Percentiles rank a stretch among this genome's conserved stretches.
These are phyloP conservation scores for Pseudognaphalium luteoalbum DNA, from an alignment of 129 eudicot species.

Conservation along the genomic window DNA sequence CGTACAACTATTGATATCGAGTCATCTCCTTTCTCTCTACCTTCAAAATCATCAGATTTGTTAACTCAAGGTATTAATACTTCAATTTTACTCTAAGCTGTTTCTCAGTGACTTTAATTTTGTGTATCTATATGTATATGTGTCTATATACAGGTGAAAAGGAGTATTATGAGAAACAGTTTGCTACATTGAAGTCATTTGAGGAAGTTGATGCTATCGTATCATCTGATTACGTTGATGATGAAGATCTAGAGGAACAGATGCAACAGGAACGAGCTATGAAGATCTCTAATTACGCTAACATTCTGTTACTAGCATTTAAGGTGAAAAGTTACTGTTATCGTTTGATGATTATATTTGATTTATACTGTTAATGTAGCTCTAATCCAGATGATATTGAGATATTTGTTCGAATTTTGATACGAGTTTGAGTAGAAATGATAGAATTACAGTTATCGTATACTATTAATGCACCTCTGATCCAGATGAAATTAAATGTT, in stretches of 20 bases:
- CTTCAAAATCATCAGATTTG: constrained; percentile 43
- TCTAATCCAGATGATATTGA: no score
- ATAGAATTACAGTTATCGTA: no score
- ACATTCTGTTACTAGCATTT: constrained; percentile 66
- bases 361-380: no score
- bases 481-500: no score
- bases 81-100: neutral
- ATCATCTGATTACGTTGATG: constrained; percentile 42
- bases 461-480: no score
- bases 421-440: no score
- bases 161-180: constrained; percentile 79
- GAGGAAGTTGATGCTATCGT: constrained; percentile 67
- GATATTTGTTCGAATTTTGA: no score
- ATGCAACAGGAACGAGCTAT: constrained; percentile 79
- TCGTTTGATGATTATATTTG: no score
- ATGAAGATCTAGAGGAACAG: constrained; percentile 66
- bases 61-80: constrained; percentile 50
- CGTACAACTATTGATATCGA: constrained; percentile 65
- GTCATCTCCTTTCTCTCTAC: constrained; percentile 36
- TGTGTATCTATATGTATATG: neutral
- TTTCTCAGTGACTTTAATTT: neutral
- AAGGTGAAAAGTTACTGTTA: constrained; percentile 42
- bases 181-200: constrained; percentile 71
- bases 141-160: constrained; percentile 57
- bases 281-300: constrained; percentile 81